Evolutionary conservation across 2,329 filamentous ascomycete genomes (phyloP).

Genomic region (Clonostachys sp.): DNA sequence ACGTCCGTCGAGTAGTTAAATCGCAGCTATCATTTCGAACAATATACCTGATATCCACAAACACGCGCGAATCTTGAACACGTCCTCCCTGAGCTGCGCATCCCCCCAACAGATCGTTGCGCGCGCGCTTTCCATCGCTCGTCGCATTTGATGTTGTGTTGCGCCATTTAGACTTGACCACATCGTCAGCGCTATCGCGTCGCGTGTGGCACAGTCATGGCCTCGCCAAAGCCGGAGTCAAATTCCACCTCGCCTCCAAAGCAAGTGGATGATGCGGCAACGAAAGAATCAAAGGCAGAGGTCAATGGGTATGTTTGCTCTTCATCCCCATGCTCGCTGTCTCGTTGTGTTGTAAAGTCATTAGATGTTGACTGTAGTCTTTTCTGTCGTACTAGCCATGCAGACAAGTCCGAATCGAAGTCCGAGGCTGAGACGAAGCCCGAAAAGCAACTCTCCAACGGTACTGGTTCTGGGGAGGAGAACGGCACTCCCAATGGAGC

Average conservation of each 20-base stretch:
- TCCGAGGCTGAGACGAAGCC: conserved; percentile 7
- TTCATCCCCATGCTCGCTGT: not conserved
- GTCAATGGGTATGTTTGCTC: conserved; percentile 29
- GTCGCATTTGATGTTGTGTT: conserved; percentile 28
- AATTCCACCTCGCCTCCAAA: conserved; percentile 40
- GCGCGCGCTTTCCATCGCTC: not conserved
- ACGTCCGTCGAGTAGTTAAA: no score
- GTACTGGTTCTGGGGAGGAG: conserved; percentile 12
- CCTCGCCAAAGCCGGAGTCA: conserved; percentile 38
- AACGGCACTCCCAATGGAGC: conserved; percentile 12
- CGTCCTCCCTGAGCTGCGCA: not conserved
- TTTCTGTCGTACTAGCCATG: conserved; percentile 10
- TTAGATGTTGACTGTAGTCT: conserved; percentile 6
- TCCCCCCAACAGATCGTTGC: not conserved
- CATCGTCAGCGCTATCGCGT: not conserved
- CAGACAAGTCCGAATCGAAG: conserved; percentile 14
- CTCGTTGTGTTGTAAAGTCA: not conserved
- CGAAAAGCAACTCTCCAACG: conserved; percentile 15
- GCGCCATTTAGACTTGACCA: conserved; percentile 10
- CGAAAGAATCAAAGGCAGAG: conserved; percentile 22
- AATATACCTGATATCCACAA: no score
- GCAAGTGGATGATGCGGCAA: conserved; percentile 21
- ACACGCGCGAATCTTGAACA: not conserved
- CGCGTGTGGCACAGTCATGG: conserved; percentile 43
- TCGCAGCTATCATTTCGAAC: no score